These are phyloP conservation scores for Fusarium sp. DNA, from an alignment of 2,329 filamentous ascomycete species.

Conservation along the genomic window DNA sequence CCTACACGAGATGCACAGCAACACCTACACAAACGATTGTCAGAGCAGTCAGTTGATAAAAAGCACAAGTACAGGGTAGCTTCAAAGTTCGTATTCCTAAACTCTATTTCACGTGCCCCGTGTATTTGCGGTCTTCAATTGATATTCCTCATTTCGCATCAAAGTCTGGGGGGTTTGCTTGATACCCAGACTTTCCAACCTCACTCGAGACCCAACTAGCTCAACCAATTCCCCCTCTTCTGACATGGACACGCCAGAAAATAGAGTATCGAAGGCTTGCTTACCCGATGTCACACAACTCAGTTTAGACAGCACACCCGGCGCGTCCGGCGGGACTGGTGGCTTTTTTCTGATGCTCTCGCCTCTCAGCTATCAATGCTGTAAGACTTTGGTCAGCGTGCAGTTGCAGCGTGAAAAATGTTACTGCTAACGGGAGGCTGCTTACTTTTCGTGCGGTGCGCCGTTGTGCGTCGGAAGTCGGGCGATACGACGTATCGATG, in stretches of 20 bases:
- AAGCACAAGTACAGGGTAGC: background rate
- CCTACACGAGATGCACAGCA: background rate
- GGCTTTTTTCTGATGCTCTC: conserved; percentile 2
- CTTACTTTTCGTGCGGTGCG: conserved; percentile 2
- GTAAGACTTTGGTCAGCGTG: conserved; percentile 26
- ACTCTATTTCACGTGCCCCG: background rate
- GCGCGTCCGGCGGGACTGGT: conserved; percentile 13
- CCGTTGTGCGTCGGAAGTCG: conserved; percentile 22
- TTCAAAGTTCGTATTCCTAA: conserved; percentile 7
- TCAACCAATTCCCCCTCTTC: background rate
- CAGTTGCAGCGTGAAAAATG: conserved; percentile 10
- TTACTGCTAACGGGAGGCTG: conserved; percentile 3
- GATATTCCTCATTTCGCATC: background rate
- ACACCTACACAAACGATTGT: background rate
- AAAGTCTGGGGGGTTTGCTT: conserved; percentile 15
- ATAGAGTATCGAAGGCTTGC: conserved; percentile 14
- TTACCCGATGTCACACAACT: conserved; percentile 34
- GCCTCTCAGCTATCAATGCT: conserved; percentile 11
- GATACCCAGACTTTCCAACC: conserved; percentile 16
- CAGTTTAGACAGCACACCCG: conserved; percentile 4
- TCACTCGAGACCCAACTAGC: conserved; percentile 9
- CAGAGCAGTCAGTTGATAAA: background rate
- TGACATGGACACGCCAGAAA: background rate
- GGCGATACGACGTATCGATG: conserved; percentile 16
- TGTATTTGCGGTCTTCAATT: background rate